phyloP scores from a whole-genome alignment of 1,284 basidiomycete genomes.

The Irpex rosettiformis region DNA sequence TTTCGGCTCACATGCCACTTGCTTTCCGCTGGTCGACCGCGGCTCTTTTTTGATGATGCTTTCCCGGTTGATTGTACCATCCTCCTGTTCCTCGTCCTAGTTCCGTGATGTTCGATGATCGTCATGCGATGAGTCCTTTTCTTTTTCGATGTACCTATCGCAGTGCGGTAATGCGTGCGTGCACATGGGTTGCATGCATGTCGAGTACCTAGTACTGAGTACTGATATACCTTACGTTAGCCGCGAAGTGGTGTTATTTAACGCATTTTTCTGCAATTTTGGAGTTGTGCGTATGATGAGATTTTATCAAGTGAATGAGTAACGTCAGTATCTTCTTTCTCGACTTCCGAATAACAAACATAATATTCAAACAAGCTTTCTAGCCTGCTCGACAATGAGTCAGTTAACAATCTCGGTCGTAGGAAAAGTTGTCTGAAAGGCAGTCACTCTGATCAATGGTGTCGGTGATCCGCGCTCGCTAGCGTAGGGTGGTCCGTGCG shows the following conservation, averaged over 20 bases:
- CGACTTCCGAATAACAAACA: too few species aligned
- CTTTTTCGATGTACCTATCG: background rate
- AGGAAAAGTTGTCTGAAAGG: too few species aligned
- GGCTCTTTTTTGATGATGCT: background rate
- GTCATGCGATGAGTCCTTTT: background rate
- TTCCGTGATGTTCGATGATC: background rate
- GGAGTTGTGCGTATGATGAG: background rate
- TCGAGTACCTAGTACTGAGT: background rate
- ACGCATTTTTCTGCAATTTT: background rate
- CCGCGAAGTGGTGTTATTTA: background rate
- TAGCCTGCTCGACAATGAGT: too few species aligned
- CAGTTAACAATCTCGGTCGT: too few species aligned
- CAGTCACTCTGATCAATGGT: too few species aligned
- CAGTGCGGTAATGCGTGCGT: background rate
- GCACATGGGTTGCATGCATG: background rate
- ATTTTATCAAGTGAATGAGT: background rate
- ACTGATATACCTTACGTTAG: background rate
- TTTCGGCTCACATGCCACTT: background rate
- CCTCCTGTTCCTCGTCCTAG: background rate
- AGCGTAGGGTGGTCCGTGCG: slow-evolving; percentile 15
- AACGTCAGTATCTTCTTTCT: background rate
- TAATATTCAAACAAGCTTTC: too few species aligned
- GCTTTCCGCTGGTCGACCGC: background rate
- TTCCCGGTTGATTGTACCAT: slow-evolving; percentile 3
- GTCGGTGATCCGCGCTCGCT: too few species aligned